Conservation (phyloP, 805 yeast genomes). For the Candida gorgasii region DNA sequence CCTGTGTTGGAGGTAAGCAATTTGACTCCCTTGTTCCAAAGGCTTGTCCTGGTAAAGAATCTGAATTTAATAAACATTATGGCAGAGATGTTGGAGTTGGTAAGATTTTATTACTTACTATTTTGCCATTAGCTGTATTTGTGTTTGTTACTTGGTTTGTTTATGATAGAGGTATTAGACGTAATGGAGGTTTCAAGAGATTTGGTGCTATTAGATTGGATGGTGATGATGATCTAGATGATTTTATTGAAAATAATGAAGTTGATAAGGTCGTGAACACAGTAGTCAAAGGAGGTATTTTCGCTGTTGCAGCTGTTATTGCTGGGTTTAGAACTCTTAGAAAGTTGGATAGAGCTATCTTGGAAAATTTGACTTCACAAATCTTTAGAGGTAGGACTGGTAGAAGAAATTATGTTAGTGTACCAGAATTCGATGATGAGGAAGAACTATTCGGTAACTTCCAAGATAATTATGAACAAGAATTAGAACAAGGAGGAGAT, state of each 20-base stretch:
- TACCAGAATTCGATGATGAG: slow-evolving; percentile 40
- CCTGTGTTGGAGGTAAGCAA: slow-evolving; percentile 79
- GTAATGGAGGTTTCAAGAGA: slow-evolving; percentile 73
- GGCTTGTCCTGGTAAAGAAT: slow-evolving; percentile 88
- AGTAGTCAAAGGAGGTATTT: slow-evolving; percentile 59
- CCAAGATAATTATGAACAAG: slow-evolving; percentile 43
- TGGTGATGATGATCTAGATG: slow-evolving; percentile 56
- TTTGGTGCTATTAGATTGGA: slow-evolving; percentile 88
- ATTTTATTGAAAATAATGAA: slow-evolving; percentile 60
- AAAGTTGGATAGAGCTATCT: slow-evolving; percentile 32
- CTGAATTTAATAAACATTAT: slow-evolving; percentile 57
- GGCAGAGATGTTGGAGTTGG: slow-evolving; percentile 56
- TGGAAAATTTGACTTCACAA: slow-evolving; percentile 30
- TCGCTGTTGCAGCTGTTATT: slow-evolving; percentile 41
- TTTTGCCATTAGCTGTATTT: slow-evolving; percentile 58
- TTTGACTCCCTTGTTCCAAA: slow-evolving; percentile 64
- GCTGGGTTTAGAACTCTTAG: slow-evolving; percentile 35
- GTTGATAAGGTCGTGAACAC: slow-evolving; percentile 60
- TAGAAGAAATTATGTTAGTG: slow-evolving; percentile 40
- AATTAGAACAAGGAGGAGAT: slow-evolving; percentile 30
- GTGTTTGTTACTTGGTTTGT: slow-evolving; percentile 63
- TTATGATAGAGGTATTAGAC: slow-evolving; percentile 76
- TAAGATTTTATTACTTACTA: slow-evolving; percentile 52
- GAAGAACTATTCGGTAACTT: slow-evolving; percentile 43
- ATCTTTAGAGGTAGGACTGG: slow-evolving; percentile 41